These are phyloP conservation scores for Leccinum disarticulatum DNA, from an alignment of 768 basidiomycete species.

Conservation along the genomic window DNA sequence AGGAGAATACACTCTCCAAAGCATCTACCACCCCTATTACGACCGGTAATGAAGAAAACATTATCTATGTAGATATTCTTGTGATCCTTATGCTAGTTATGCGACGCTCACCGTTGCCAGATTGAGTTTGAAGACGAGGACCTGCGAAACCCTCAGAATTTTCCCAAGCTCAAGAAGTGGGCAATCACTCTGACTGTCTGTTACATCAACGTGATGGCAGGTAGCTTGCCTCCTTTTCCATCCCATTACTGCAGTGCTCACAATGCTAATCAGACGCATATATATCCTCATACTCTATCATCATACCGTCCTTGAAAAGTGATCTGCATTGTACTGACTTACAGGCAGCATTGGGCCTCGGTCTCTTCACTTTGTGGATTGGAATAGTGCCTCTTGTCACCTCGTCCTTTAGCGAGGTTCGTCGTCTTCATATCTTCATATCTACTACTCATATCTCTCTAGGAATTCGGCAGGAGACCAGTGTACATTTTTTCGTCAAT, in stretches of 20 bases:
- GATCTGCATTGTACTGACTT: constrained; percentile 44
- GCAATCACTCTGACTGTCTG: constrained; percentile 33
- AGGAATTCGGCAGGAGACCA: constrained; percentile 67
- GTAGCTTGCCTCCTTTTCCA: constrained; percentile 1
- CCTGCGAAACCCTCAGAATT: constrained; percentile 40
- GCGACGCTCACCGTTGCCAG: constrained; percentile 22
- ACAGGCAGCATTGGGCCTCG: constrained; percentile 47
- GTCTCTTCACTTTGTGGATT: constrained; percentile 58
- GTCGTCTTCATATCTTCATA: background rate
- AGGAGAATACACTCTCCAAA: background rate
- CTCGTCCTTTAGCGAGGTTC: constrained; percentile 61
- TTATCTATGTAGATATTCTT: constrained; percentile 9
- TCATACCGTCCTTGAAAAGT: constrained; percentile 51
- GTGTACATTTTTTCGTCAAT: constrained; percentile 53
- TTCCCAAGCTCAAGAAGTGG: constrained; percentile 42
- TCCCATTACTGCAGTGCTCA: background rate
- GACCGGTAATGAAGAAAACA: constrained; percentile 3
- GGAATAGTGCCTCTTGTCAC: constrained; percentile 60
- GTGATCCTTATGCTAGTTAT: background rate
- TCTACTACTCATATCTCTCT: background rate
- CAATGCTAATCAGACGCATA: constrained; percentile 40
- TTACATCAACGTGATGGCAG: constrained; percentile 23
- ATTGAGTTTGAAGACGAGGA: constrained; percentile 43
- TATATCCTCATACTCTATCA: constrained; percentile 52
- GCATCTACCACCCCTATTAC: background rate